Evolutionary conservation across 2,329 filamentous ascomycete genomes (phyloP).

Genomic region (Stagonosporopsis cucurbitacearum): DNA sequence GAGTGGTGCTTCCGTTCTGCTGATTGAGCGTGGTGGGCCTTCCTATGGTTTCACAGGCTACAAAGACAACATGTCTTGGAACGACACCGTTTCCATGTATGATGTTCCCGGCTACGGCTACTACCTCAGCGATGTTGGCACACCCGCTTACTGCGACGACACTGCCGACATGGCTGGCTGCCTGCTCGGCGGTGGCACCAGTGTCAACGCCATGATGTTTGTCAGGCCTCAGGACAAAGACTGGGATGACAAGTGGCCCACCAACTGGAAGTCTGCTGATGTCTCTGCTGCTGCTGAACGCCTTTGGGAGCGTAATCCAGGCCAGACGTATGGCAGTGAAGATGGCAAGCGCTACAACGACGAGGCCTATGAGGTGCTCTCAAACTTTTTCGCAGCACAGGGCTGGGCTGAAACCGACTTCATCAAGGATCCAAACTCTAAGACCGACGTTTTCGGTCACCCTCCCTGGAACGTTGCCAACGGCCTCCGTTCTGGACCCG

Average conservation of each 20-base stretch:
- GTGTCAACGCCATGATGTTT: slow-evolving; percentile 65
- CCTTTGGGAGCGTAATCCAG: slow-evolving; percentile 74
- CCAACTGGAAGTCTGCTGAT: slow-evolving; percentile 71
- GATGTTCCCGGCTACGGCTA: slow-evolving; percentile 48
- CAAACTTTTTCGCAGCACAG: slow-evolving; percentile 62
- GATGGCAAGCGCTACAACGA: slow-evolving; percentile 71
- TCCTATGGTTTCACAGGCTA: slow-evolving; percentile 40
- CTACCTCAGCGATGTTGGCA: slow-evolving; percentile 40
- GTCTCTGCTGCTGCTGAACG: slow-evolving; percentile 65
- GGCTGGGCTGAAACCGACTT: slow-evolving; percentile 71
- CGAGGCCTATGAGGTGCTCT: slow-evolving; percentile 68
- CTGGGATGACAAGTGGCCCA: slow-evolving; percentile 75
- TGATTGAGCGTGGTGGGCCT: slow-evolving; percentile 56
- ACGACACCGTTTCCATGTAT: slow-evolving; percentile 46
- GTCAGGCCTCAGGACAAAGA: slow-evolving; percentile 55
- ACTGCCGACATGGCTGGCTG: slow-evolving; percentile 75
- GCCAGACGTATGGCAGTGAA: slow-evolving; percentile 68
- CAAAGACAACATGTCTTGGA: slow-evolving; percentile 41
- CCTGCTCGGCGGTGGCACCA: slow-evolving; percentile 69
- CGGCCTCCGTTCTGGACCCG: slow-evolving; percentile 70
- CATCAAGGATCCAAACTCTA: slow-evolving; percentile 64
- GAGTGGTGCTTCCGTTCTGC: slow-evolving; percentile 67
- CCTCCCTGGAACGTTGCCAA: slow-evolving; percentile 70
- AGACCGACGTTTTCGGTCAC: slow-evolving; percentile 65
- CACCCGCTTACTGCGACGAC: slow-evolving; percentile 61